Evolutionary conservation across 768 basidiomycete species (phyloP), one percentile per base, ranked within the genome.

Genomic region (Agrocybe pediades): DNA sequence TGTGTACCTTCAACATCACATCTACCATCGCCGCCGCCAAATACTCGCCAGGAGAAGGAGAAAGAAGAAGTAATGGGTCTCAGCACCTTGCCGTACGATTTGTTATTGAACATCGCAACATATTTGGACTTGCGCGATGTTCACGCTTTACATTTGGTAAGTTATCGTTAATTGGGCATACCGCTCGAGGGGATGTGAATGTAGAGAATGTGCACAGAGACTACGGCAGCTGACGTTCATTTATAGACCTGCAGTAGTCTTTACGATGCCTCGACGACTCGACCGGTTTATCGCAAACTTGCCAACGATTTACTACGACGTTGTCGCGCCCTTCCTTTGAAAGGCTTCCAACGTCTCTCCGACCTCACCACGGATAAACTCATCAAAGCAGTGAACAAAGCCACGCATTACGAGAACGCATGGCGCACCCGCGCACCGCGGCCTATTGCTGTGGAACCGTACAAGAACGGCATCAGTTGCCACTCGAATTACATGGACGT

Each of bases 311-410:
- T 89, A 15, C 80, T 90, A 2, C 76, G 79, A 6, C 77, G 86
- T 54, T 88, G 87, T 62, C 80, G 88, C 4, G 82, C 87, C 0
- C 68, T 90, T 9, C 87, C 87, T 2, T 72, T 90, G 30, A 80
- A 81, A 29, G 87, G 87, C 20, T 89, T 90, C 59, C 83, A 86
- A 56, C 81, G 83, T 20, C 74, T 88, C 40, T 74, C 81, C 5
- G 87, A 90, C 64, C 81, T 90, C 1, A 75, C 80, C 2, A 86
- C 84, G 2, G 73, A 74, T 30, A 77, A 81, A 48, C 84, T 90
- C 25, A 80, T 87, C 56, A 75, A 73, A 5, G 78, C 84, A 0
- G 86, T 90, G 19, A 80, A 83, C 61, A 83, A 82, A 49, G 88
- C 87, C 0, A 74, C 79, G 9, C 76, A 73, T 24, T 80, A 85